These are phyloP conservation scores for Lichtheimia corymbifera DNA, from an alignment of 371 early-diverging fungal genomes.

Conservation along the genomic window DNA sequence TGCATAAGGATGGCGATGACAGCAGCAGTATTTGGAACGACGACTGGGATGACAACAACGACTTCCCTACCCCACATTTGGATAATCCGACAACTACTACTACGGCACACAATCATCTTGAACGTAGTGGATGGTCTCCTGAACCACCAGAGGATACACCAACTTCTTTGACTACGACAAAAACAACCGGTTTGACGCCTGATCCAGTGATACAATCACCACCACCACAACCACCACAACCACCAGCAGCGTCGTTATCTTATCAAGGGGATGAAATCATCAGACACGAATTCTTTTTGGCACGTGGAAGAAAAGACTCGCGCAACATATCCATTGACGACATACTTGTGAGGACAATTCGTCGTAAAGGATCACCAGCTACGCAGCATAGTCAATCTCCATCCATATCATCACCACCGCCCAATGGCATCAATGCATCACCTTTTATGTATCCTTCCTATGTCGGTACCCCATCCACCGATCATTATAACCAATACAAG, in stretches of 20 bases:
- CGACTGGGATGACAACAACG: conserved; percentile 7
- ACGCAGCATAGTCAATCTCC: no score
- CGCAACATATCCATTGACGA: not conserved
- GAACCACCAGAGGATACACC: conserved; percentile 3
- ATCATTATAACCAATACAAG: conserved; percentile 12
- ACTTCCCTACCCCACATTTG: not conserved
- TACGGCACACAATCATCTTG: not conserved
- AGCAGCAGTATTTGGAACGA: conserved; percentile 6
- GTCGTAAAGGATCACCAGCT: no score
- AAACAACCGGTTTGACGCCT: not conserved
- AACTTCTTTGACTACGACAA: not conserved
- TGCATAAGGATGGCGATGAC: not conserved
- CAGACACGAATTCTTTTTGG: no score
- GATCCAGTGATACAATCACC: not conserved
- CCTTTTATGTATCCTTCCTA: conserved; percentile 14
- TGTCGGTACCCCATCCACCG: conserved; percentile 8
- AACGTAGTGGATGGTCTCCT: conserved; percentile 9
- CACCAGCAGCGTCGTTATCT: not conserved
- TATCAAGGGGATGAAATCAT: no score
- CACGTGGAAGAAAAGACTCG: not conserved
- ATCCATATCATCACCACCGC: no score
- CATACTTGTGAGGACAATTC: not conserved
- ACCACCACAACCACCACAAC: not conserved
- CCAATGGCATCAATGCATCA: not conserved
- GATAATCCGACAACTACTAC: not conserved